Evolutionary conservation across 148 eudicot genomes (phyloP).

Genomic region (Rhododendron henanense): DNA sequence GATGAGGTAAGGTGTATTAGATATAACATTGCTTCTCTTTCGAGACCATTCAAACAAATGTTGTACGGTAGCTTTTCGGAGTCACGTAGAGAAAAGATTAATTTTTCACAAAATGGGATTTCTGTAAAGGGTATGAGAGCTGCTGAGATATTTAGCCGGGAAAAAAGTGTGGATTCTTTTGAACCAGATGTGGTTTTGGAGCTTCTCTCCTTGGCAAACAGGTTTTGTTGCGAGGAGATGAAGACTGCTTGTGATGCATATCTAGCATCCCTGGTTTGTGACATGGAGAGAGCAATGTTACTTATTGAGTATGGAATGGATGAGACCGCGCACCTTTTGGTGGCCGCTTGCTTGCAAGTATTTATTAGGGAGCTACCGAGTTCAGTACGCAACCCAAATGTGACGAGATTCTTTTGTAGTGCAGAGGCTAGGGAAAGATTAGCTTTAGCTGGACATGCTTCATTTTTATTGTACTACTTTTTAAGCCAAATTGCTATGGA

Average conservation of each 20-base stretch:
- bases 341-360: constrained; percentile 83
- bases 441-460: constrained; percentile 57
- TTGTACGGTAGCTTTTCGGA: constrained; percentile 65
- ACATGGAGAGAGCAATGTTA: constrained; percentile 50
- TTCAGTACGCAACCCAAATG: constrained; percentile 47
- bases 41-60: constrained; percentile 70
- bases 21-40: constrained; percentile 53
- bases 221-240: constrained; percentile 77
- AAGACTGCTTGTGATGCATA: constrained; percentile 72
- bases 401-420: constrained; percentile 57
- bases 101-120: constrained; percentile 57
- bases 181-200: constrained; percentile 60
- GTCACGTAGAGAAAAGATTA: constrained; percentile 56
- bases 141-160: constrained; percentile 71
- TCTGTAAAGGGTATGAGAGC: constrained; percentile 64
- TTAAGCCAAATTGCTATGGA: constrained; percentile 76
- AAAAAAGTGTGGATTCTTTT: constrained; percentile 42
- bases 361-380: constrained; percentile 73
- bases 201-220: constrained; percentile 63
- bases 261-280: constrained; percentile 59
- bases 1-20: constrained; percentile 70
- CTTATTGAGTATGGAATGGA: constrained; percentile 80
- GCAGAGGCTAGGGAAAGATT: constrained; percentile 54
- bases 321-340: constrained; percentile 66
- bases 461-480: constrained; percentile 65